Conservation (phyloP, 805 yeast genomes). For the Spathaspora boniae region DNA sequence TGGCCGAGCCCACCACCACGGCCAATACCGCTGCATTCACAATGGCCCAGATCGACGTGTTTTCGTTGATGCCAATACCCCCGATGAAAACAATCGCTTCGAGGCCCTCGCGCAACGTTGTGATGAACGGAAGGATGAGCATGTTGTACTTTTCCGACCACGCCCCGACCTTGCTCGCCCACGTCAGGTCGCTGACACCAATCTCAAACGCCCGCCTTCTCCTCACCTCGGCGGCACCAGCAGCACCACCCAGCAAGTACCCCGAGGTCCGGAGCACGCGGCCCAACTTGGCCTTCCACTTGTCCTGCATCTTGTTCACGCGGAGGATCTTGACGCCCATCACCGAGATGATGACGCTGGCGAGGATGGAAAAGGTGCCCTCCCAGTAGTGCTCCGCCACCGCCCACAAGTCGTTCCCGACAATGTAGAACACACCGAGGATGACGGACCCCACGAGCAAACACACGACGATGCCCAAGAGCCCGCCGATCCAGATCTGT, state of each 20-base stretch:
- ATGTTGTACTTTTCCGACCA: slow-evolving; percentile 27
- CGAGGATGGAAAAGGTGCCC: slow-evolving; percentile 41
- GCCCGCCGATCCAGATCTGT: slow-evolving; percentile 45
- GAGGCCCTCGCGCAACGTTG: slow-evolving; percentile 40
- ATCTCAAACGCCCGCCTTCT: background rate
- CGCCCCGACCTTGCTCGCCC: slow-evolving; percentile 9
- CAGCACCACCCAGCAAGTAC: too few species aligned
- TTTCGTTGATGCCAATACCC: slow-evolving; percentile 38
- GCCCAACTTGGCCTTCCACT: slow-evolving; percentile 41
- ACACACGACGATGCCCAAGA: slow-evolving; percentile 37
- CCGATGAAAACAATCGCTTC: slow-evolving; percentile 44
- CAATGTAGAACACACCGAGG: slow-evolving; percentile 34
- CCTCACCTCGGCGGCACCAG: slow-evolving; percentile 8
- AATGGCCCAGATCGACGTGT: slow-evolving; percentile 29
- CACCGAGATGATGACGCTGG: slow-evolving; percentile 42
- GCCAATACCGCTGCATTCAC: slow-evolving; percentile 28
- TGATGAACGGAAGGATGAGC: slow-evolving; percentile 37
- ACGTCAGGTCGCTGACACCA: slow-evolving; percentile 7
- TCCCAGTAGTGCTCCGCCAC: slow-evolving; percentile 48
- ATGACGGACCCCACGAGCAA: slow-evolving; percentile 38
- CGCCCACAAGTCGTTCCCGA: slow-evolving; percentile 45
- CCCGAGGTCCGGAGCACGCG: slow-evolving; percentile 22
- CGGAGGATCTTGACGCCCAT: slow-evolving; percentile 46
- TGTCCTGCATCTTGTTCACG: slow-evolving; percentile 41
- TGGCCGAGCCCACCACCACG: slow-evolving; percentile 25